Evolutionary conservation across 1,139 yeast species (phyloP), one percentile per base, ranked within the genome.

Genomic region (Groenewaldozyma auringiensis): DNA sequence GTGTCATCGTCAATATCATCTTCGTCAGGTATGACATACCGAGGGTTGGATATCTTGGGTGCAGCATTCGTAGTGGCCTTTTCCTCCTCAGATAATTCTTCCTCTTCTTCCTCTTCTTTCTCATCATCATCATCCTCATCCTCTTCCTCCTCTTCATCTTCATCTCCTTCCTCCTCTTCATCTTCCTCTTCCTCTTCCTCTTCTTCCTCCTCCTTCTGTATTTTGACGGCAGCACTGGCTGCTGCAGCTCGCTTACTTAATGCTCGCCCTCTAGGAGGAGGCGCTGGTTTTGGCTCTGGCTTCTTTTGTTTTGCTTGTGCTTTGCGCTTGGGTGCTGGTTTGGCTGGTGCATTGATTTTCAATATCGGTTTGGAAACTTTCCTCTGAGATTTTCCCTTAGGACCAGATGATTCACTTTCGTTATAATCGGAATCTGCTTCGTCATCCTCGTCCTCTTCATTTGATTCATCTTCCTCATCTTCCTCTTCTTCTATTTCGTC

Each of bases 1-100:
- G 48, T 46, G 51, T 54, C 56, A 14, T 59, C 61, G 25, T 59
- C 58, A 11, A 61, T 56, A 14, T 63, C 60, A 36, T 51, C 56
- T 16, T 51, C 62, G 3, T 51, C 59, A 6, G 38, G 38, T 17
- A 35, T 35, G 8, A 35, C 25, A n/a, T 35, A 35, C 25, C 25
- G 16, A 9, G 38, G 25, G 38, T 35, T 35, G 16, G 38, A 35
- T 20, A 35, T 20, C 22, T 16, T 11, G 4, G 21, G 38, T 11
- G 18, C 6, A 6, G 18, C 3, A 25, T 6, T 6, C 6, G 29
- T 25, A 25, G 29, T 8, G 29, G 29, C 6, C 6, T 11, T 25
- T 11, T 25, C 29, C 6, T 25, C 29, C 29, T 25, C 29, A 8
- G 49, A 45, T 17, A 50, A 52, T 8, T 45, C 50, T 11, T 43